Evolutionary conservation across 2,329 filamentous ascomycete genomes (phyloP).

Genomic region (Alternaria novae-zelandiae): DNA sequence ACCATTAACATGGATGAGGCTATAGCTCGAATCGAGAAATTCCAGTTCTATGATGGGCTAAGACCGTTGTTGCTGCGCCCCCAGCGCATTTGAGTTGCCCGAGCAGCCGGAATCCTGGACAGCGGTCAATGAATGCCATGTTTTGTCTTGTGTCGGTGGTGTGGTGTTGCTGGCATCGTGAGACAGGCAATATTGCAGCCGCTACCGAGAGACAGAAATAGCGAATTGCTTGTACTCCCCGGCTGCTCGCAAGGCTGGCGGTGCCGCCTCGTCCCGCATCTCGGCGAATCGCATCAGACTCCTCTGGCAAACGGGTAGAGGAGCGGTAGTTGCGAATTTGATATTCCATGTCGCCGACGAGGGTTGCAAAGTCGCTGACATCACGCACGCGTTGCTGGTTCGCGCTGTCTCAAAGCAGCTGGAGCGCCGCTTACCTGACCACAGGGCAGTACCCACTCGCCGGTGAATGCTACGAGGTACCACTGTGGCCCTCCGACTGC

Average conservation of each 20-base stretch:
- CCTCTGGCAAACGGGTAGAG: neutral
- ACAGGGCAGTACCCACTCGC: slow-evolving; percentile 1
- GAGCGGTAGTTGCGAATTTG: slow-evolving; percentile 2
- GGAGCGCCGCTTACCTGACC: slow-evolving; percentile 4
- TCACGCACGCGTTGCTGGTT: slow-evolving; percentile 1
- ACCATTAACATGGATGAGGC: slow-evolving; percentile 7
- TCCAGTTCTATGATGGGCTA: neutral
- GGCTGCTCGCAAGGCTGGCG: slow-evolving; percentile 3
- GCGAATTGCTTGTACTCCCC: neutral
- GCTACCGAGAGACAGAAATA: slow-evolving; percentile 1
- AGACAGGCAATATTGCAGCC: slow-evolving; percentile 1
- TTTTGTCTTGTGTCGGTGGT: neutral
- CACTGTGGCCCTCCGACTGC: neutral
- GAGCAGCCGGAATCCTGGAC: neutral
- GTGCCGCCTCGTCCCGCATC: slow-evolving; percentile 14
- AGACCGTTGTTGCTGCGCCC: neutral
- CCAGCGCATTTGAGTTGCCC: neutral
- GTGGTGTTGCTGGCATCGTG: neutral
- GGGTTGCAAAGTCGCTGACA: slow-evolving; percentile 1
- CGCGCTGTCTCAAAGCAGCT: slow-evolving; percentile 7
- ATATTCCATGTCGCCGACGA: neutral
- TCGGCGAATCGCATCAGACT: slow-evolving; percentile 12
- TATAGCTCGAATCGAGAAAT: neutral
- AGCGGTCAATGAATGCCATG: neutral
- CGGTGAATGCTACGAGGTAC: slow-evolving; percentile 7